Conservation (phyloP, 208 protist genomes). For the Crithidia thermophila region DNA sequence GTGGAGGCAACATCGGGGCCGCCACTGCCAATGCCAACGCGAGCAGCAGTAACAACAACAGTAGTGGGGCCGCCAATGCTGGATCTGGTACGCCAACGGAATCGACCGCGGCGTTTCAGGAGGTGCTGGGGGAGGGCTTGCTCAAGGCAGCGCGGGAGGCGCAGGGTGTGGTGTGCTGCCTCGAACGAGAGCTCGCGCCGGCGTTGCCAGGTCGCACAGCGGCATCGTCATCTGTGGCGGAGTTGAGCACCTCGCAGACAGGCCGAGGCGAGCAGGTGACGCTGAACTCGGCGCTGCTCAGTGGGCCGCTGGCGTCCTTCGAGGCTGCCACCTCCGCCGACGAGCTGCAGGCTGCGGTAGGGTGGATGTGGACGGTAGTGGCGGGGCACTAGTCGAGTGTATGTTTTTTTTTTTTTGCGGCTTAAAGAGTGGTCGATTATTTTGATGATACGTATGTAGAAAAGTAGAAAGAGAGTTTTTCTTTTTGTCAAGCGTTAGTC, state of each 20-base stretch:
- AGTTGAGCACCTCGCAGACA: background rate
- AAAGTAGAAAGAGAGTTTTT: no score
- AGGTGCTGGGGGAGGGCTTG: constrained; percentile 19
- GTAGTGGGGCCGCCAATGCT: background rate
- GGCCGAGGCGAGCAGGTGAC: background rate
- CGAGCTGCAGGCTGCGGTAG: constrained; percentile 21
- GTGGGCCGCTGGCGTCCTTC: constrained; percentile 22
- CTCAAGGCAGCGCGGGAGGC: constrained; percentile 19
- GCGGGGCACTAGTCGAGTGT: background rate
- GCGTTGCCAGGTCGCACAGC: background rate
- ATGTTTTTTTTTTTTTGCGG: background rate
- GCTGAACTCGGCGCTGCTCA: constrained; percentile 10
- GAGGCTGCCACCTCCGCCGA: constrained; percentile 9
- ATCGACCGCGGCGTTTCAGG: constrained; percentile 10
- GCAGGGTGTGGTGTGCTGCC: constrained; percentile 20
- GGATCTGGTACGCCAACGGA: background rate
- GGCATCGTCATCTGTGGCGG: background rate
- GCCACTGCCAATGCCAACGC: background rate
- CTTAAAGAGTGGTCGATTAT: no score
- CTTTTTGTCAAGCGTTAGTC: no score
- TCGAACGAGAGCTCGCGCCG: constrained; percentile 21
- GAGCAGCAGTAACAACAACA: background rate
- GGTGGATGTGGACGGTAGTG: constrained; percentile 23
- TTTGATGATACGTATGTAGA: no score
- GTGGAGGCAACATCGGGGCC: constrained; percentile 1